These are phyloP conservation scores for Malassezia brasiliensis DNA, from an alignment of 1,284 basidiomycete genomes.

Conservation along the genomic window DNA sequence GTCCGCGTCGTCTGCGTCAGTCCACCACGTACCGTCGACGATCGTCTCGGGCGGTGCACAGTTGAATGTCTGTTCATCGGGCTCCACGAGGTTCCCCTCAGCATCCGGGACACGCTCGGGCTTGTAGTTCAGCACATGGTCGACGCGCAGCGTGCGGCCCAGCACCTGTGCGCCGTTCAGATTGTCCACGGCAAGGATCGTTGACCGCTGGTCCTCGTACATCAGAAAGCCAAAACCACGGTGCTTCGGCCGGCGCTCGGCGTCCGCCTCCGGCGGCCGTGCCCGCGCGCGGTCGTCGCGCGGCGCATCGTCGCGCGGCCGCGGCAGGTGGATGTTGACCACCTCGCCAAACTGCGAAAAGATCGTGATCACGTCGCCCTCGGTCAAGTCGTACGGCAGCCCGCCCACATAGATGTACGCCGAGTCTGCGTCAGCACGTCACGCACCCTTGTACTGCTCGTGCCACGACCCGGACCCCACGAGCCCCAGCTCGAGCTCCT, in stretches of 20 bases:
- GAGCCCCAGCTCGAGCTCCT: slow-evolving; percentile 72
- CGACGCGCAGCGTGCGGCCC: slow-evolving; percentile 71
- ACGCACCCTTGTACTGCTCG: slow-evolving; percentile 76
- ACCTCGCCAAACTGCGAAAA: slow-evolving; percentile 97
- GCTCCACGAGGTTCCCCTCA: slow-evolving; percentile 77
- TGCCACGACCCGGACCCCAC: slow-evolving; percentile 75
- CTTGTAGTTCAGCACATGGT: slow-evolving; percentile 88
- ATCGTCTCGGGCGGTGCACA: slow-evolving; percentile 25
- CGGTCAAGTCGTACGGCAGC: slow-evolving; percentile 58
- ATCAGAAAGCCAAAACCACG: slow-evolving; percentile 92
- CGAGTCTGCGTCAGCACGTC: slow-evolving; percentile 57
- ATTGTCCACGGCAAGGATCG: slow-evolving; percentile 93
- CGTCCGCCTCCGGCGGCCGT: neutral
- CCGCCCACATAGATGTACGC: slow-evolving; percentile 82
- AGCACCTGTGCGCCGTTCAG: slow-evolving; percentile 86
- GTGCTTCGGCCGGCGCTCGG: slow-evolving; percentile 3
- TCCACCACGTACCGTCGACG: slow-evolving; percentile 4
- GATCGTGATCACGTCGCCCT: slow-evolving; percentile 93
- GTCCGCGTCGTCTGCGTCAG: slow-evolving; percentile 5
- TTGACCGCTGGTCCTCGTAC: slow-evolving; percentile 97
- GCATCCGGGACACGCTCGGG: slow-evolving; percentile 64
- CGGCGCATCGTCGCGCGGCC: slow-evolving; percentile 7
- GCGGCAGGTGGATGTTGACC: slow-evolving; percentile 82
- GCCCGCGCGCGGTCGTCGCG: neutral
- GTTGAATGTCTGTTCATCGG: slow-evolving; percentile 53